These are phyloP conservation scores for Tulasnella sp. DNA, from an alignment of 768 basidiomycete species.

Conservation along the genomic window DNA sequence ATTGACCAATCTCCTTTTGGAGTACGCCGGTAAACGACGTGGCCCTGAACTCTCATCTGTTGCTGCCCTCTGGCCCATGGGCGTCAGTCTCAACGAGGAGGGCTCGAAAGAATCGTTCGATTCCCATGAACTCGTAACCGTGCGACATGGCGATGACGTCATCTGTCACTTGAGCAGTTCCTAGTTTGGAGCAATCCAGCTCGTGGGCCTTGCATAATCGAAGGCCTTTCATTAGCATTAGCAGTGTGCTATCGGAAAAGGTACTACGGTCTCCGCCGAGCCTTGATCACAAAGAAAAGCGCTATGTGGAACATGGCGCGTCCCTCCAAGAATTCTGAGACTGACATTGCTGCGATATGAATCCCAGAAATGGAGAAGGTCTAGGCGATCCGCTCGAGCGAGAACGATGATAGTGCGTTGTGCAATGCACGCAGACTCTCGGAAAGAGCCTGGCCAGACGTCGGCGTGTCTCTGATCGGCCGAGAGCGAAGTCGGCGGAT, in stretches of 20 bases:
- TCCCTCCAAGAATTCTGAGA: background rate
- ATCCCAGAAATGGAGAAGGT: background rate
- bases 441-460: background rate
- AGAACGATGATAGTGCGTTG: background rate
- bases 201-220: background rate
- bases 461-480: background rate
- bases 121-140: background rate
- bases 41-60: background rate
- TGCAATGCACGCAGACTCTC: background rate
- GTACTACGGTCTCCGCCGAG: background rate
- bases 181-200: background rate
- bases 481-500: background rate
- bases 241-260: background rate
- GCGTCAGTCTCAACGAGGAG: background rate
- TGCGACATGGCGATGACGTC: background rate
- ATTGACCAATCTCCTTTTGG: too few species aligned
- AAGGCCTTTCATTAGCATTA: background rate
- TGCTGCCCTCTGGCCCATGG: background rate
- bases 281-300: background rate
- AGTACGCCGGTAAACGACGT: too few species aligned
- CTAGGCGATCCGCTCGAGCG: background rate
- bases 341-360: background rate
- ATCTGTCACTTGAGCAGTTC: background rate
- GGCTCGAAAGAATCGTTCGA: background rate
- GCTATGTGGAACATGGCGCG: background rate